phyloP scores from a whole-genome alignment of 495 filamentous ascomycete species.

The Podospora appendiculata region DNA sequence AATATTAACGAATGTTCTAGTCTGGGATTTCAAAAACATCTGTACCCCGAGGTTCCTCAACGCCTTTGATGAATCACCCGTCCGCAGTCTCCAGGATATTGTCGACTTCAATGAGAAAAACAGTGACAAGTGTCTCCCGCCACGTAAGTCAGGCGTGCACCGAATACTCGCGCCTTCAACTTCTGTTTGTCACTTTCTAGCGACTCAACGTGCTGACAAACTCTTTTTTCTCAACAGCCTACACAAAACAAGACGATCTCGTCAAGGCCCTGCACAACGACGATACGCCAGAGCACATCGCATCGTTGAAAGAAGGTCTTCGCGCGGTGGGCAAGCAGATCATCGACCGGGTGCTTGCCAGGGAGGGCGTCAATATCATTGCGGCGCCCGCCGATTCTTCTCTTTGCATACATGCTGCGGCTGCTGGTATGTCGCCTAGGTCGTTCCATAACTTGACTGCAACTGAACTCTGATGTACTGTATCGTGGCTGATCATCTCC shows the following conservation, averaged over 20 bases:
- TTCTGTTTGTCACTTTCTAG: not conserved
- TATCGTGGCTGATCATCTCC: too few species aligned
- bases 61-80: conserved; percentile 14
- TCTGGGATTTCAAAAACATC: conserved; percentile 18
- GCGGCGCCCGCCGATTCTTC: conserved; percentile 22
- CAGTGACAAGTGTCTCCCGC: conserved; percentile 14
- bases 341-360: conserved; percentile 8
- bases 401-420: conserved; percentile 23
- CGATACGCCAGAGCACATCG: conserved; percentile 7
- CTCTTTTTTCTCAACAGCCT: conserved; percentile 2
- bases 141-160: conserved; percentile 15
- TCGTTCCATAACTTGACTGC: too few species aligned
- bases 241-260: conserved; percentile 15
- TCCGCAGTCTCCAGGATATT: conserved; percentile 14
- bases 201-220: not conserved
- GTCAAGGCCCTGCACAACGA: conserved; percentile 14
- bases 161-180: not conserved
- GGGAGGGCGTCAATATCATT: conserved; percentile 19
- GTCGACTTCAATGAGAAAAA: conserved; percentile 20
- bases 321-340: not conserved
- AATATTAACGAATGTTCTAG: not conserved
- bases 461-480: too few species aligned
- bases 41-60: conserved; percentile 10
- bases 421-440: conserved; percentile 11
- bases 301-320: conserved; percentile 7